Evolutionary conservation across 2,329 filamentous ascomycete species (phyloP).

Genomic region (Colletotrichum sp.): DNA sequence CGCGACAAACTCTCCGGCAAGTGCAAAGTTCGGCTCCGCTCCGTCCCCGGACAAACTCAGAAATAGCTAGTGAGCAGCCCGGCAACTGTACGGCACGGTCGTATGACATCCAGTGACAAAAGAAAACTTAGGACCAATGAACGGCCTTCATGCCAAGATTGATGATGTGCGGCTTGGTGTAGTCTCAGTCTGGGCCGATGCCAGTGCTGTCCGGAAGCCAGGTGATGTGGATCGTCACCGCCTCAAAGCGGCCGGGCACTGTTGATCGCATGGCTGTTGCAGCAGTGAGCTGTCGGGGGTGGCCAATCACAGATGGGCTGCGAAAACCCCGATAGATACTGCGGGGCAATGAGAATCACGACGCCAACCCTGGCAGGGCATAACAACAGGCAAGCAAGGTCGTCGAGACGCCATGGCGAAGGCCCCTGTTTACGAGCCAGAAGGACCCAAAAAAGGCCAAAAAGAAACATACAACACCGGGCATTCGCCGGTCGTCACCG

Average conservation of each 20-base stretch:
- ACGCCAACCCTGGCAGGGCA: background rate
- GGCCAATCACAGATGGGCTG: background rate
- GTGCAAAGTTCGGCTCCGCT: too few relatives aligned
- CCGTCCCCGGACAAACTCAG: too few relatives aligned
- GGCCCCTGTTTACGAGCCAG: background rate
- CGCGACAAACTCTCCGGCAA: too few relatives aligned
- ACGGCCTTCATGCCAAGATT: background rate
- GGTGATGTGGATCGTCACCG: background rate
- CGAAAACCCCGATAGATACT: background rate
- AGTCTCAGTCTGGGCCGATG: background rate
- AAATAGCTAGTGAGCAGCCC: too few relatives aligned
- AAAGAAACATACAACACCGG: too few relatives aligned
- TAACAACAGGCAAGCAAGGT: background rate
- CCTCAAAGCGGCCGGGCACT: background rate
- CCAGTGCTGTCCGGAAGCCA: background rate
- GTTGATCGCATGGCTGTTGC: background rate
- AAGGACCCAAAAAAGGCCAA: too few relatives aligned
- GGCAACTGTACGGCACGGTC: too few relatives aligned
- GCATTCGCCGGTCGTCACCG: background rate
- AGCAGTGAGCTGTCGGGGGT: background rate
- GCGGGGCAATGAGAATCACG: background rate
- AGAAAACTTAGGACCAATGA: too few relatives aligned
- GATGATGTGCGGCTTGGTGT: background rate
- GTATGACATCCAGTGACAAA: too few relatives aligned
- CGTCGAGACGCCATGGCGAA: background rate